phyloP scores from a whole-genome alignment of 257 asterid genomes.

The Handroanthus guayacan region DNA sequence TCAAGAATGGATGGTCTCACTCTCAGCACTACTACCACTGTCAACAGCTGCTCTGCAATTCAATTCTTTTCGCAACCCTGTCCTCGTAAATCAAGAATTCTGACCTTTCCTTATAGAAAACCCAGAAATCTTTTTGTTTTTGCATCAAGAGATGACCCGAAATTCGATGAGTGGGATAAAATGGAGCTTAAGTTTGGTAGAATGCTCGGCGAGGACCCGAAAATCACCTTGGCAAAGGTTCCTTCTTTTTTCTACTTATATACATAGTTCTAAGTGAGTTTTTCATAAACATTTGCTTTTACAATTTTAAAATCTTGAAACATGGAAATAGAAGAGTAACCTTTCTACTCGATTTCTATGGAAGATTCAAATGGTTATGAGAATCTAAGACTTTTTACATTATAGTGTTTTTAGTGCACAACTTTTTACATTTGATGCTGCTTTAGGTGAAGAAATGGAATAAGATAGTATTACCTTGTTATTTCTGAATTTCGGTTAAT shows the following conservation, averaged over 20 bases:
- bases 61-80: slow-evolving; percentile 49
- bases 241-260: neutral
- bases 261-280: neutral
- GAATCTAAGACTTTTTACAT: neutral
- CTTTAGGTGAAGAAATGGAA: slow-evolving; percentile 22
- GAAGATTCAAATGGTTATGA: slow-evolving; percentile 20
- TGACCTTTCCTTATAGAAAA: slow-evolving; percentile 49
- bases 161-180: slow-evolving; percentile 78
- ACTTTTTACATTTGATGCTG: neutral
- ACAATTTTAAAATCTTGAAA: slow-evolving; percentile 3
- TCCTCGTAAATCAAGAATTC: slow-evolving; percentile 42
- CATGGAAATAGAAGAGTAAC: neutral
- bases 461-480: slow-evolving; percentile 6
- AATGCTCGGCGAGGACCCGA: slow-evolving; percentile 97
- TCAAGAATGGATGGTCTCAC: slow-evolving; percentile 65
- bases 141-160: slow-evolving; percentile 74
- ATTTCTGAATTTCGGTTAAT: slow-evolving; percentile 5
- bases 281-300: neutral
- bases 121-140: slow-evolving; percentile 55
- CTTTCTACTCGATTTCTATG: neutral
- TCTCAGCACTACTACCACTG: slow-evolving; percentile 50
- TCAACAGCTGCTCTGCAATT: slow-evolving; percentile 44
- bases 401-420: slow-evolving; percentile 3
- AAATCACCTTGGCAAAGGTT: slow-evolving; percentile 91
- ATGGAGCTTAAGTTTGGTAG: slow-evolving; percentile 96